Base-by-base conservation (phyloP, 768 basidiomycete genomes). In the Solioccasus polychromus region DNA sequence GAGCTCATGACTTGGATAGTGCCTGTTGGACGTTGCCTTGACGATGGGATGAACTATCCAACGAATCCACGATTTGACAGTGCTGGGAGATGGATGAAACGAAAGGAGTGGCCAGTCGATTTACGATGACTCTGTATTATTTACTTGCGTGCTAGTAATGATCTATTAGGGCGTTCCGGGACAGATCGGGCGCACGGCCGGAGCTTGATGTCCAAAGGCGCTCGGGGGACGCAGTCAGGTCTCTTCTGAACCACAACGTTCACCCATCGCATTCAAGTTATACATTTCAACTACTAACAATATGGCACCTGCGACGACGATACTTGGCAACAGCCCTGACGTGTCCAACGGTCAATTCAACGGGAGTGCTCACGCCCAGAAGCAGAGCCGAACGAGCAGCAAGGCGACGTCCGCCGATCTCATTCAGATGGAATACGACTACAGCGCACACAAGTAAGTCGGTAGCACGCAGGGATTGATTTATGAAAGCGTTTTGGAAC, bases 381-480 rank as follows among this genome's bases (percentile, higher is more conserved):
- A 66, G 45, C 61, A 57, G 45, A 19, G 17, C 22, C 50, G 35
- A 32, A 17, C 48, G 6, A 44, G 29, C 38, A 19, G 46, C 14
- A 69, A 67, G 52, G 44, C 82, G 19, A 72, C 77, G 10, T 85
- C 85, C n/a, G 75, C 76, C 35, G 77, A 86, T 31, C 76, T 92
- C 35, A 88, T 97, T 53, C 71, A 73, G 35, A 74, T 92, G 54
- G 93, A 97, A 66, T 79, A 91, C 55, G 76, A 86, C 60, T 76
- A 85, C 58, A 83, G 85, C 24, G 91, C 91, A 43, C 91, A 93
- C 76, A 93, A 93, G 92, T 92, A 67, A 77, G 86, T 11, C 42
- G 42, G 29, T n/a, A 18, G 44, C 42, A 40, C 59, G 52, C 56
- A 60, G 47, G 36, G 44, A 50, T 48, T 45, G 30, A 31, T 9